Evolutionary conservation across 2,329 filamentous ascomycete species (phyloP).

Genomic region (Aspergillus japonicus): DNA sequence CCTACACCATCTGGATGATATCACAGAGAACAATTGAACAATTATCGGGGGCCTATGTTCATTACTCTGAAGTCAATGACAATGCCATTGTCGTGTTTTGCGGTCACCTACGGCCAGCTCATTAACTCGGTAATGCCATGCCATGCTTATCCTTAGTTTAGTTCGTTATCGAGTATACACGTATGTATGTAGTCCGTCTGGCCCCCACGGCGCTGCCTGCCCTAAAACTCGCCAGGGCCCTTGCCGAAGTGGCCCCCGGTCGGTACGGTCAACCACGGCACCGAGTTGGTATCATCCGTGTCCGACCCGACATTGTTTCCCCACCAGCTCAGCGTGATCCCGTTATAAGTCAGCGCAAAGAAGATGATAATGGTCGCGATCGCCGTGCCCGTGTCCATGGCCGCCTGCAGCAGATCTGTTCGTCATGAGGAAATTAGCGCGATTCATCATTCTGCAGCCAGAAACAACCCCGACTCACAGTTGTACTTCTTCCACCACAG

Average conservation of each 20-base stretch:
- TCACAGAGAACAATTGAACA: no score
- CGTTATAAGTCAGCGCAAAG: constrained; percentile 34
- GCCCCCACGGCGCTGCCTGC: not conserved
- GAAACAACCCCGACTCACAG: constrained; percentile 15
- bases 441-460: not conserved
- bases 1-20: not conserved
- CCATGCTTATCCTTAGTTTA: no score
- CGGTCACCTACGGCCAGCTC: no score
- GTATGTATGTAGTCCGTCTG: no score
- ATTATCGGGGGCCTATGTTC: no score
- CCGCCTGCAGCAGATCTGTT: constrained; percentile 26
- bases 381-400: constrained; percentile 37
- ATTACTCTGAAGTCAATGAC: no score
- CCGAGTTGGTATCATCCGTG: constrained; percentile 36
- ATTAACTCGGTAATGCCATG: no score
- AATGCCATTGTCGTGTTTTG: no score
- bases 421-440: not conserved
- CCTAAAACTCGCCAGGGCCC: constrained; percentile 30
- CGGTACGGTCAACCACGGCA: constrained; percentile 33
- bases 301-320: constrained; percentile 36
- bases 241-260: constrained; percentile 32
- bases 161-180: no score
- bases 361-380: constrained; percentile 35
- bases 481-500: constrained; percentile 38
- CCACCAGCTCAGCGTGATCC: constrained; percentile 35